phyloP scores from a whole-genome alignment of 148 eudicot species.

The Cornus florida region DNA sequence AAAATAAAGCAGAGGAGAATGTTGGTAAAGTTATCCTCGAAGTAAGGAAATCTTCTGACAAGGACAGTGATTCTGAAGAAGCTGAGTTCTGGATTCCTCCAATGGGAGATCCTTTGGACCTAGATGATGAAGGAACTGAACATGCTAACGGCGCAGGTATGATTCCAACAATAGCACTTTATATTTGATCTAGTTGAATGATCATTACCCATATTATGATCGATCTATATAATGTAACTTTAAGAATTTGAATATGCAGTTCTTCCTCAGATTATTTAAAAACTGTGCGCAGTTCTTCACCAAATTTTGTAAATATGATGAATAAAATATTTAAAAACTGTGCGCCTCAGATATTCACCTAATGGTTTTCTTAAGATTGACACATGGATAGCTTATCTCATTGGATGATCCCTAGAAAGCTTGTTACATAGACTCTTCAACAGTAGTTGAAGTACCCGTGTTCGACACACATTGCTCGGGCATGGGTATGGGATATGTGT shows the following conservation, averaged over 20 bases:
- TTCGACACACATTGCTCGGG: too few species aligned
- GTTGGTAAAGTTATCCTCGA: constrained; percentile 29
- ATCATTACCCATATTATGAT: neutral
- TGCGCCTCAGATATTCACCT: neutral
- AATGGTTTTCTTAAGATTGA: neutral
- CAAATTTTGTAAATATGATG: neutral
- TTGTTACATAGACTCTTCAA: too few species aligned
- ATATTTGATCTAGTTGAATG: neutral
- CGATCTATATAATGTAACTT: neutral
- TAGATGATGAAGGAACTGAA: constrained; percentile 72
- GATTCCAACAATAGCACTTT: constrained; percentile 1
- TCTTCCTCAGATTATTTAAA: too few species aligned
- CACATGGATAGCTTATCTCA: too few species aligned
- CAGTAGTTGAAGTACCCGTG: too few species aligned
- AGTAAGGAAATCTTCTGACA: constrained; percentile 32
- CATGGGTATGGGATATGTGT: too few species aligned
- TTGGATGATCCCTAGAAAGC: too few species aligned
- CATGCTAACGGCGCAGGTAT: constrained; percentile 55
- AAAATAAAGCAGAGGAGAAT: constrained; percentile 46
- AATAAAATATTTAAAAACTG: neutral
- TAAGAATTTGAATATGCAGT: too few species aligned
- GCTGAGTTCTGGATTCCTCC: constrained; percentile 84
- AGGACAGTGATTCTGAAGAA: constrained; percentile 58
- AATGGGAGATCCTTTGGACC: constrained; percentile 76
- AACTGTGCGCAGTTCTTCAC: too few species aligned